These are phyloP conservation scores for Calendula officinalis DNA, from an alignment of 129 eudicot species.

Conservation along the genomic window DNA sequence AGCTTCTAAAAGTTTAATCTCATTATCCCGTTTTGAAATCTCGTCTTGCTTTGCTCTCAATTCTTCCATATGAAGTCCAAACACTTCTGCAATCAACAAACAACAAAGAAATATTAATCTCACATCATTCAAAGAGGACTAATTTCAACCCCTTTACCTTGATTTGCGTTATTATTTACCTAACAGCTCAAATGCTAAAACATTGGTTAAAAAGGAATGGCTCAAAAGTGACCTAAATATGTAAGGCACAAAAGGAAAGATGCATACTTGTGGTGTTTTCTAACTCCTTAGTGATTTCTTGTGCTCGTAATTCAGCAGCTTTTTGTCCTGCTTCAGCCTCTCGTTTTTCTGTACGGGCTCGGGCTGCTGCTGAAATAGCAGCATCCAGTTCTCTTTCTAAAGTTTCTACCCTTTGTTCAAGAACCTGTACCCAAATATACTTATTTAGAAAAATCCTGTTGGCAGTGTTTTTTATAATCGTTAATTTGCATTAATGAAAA, in stretches of 20 bases:
- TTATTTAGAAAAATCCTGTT: not conserved
- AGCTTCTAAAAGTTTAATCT: conserved; percentile 89
- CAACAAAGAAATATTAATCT: not conserved
- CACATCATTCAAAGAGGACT: not conserved
- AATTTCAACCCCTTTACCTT: not conserved
- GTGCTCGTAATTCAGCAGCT: conserved; percentile 85
- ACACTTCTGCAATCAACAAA: conserved; percentile 67
- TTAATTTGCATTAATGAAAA: too few relatives aligned
- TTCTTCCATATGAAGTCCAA: conserved; percentile 93
- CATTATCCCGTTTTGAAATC: conserved; percentile 82
- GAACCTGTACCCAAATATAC: conserved; percentile 50
- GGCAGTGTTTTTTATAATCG: too few relatives aligned
- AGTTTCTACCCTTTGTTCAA: conserved; percentile 89
- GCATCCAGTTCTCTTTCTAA: conserved; percentile 89
- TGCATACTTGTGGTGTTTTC: conserved; percentile 90
- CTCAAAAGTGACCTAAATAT: too few relatives aligned
- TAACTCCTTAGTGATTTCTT: conserved; percentile 77
- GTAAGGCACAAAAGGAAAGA: not conserved
- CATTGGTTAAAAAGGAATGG: not conserved
- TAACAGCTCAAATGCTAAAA: not conserved
- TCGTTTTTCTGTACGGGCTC: conserved; percentile 80
- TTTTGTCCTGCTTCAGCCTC: conserved; percentile 94
- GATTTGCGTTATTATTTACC: not conserved
- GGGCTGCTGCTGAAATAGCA: conserved; percentile 93
- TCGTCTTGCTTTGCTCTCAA: conserved; percentile 86